Percentiles rank a stretch among this genome's conserved stretches.
phyloP scores from a whole-genome alignment of 768 basidiomycete genomes.

The Tricholoma bakamatsutake region DNA sequence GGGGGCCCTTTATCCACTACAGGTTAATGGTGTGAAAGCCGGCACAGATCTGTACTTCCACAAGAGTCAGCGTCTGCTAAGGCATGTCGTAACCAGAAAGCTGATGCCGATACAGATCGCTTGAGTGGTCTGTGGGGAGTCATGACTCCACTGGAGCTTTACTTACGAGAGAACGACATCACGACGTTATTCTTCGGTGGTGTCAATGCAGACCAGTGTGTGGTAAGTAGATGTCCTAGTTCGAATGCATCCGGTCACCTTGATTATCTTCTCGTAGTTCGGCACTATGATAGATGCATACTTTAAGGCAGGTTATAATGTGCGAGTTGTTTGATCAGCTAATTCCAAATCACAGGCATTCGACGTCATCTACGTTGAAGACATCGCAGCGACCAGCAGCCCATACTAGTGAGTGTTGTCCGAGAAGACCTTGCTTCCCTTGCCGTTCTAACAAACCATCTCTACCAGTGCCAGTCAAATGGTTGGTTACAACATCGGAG shows the following conservation, averaged over 20 bases:
- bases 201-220: conserved; percentile 57
- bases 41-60: conserved; percentile 70
- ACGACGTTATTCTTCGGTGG: conserved; percentile 58
- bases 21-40: conserved; percentile 39
- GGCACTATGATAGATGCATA: not conserved
- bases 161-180: conserved; percentile 57
- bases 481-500: not conserved
- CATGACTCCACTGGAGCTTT: conserved; percentile 56
- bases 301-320: not conserved
- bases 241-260: not conserved
- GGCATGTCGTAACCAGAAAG: no score
- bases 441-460: not conserved
- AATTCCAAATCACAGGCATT: not conserved
- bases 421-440: not conserved
- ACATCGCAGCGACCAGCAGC: not conserved
- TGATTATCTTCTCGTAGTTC: not conserved
- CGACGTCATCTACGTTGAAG: not conserved
- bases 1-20: conserved; percentile 54
- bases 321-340: no score
- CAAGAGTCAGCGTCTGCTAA: conserved; percentile 38
- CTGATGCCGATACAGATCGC: conserved; percentile 21
- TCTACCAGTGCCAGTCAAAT: not conserved
- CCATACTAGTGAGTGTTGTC: not conserved
- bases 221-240: not conserved
- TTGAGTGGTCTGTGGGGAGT: conserved; percentile 66